Conservation (phyloP, 2,329 filamentous ascomycete genomes). For the Ceratocystis ficicola region DNA sequence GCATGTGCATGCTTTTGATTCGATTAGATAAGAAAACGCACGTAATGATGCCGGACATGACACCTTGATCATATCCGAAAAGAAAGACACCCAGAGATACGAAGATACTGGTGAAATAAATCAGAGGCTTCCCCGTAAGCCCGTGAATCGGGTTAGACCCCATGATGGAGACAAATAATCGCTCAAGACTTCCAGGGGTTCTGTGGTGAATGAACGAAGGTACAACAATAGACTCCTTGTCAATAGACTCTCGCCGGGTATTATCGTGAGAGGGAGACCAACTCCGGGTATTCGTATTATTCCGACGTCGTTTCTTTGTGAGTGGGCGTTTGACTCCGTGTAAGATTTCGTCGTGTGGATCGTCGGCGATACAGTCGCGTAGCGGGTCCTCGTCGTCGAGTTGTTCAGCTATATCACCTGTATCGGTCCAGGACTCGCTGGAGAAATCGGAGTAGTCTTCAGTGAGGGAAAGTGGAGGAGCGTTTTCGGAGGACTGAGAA, state of each 20-base stretch:
- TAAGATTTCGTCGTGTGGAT: constrained; percentile 51
- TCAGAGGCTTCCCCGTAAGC: constrained; percentile 85
- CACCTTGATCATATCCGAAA: constrained; percentile 81
- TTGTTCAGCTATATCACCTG: constrained; percentile 88
- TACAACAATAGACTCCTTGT: constrained; percentile 72
- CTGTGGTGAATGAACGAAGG: constrained; percentile 51
- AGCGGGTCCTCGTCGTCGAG: constrained; percentile 73
- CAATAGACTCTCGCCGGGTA: constrained; percentile 30
- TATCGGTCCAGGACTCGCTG: constrained; percentile 73
- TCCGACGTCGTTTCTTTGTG: constrained; percentile 29
- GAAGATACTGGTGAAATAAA: constrained; percentile 94
- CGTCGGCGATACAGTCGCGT: constrained; percentile 53
- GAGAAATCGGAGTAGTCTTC: constrained; percentile 46
- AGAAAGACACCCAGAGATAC: constrained; percentile 78
- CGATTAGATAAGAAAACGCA: constrained; percentile 32
- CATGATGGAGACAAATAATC: constrained; percentile 73
- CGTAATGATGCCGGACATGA: constrained; percentile 67
- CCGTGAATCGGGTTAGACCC: constrained; percentile 69
- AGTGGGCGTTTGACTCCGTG: constrained; percentile 38
- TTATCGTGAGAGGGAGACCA: constrained; percentile 29
- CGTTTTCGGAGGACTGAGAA: background rate
- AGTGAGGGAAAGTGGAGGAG: constrained; percentile 6
- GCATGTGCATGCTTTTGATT: background rate
- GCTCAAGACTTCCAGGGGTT: constrained; percentile 53
- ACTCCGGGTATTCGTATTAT: constrained; percentile 36